Percentiles rank a stretch among this genome's conserved stretches.
Conservation (phyloP, 768 basidiomycete species). For the Suillus placidus region DNA sequence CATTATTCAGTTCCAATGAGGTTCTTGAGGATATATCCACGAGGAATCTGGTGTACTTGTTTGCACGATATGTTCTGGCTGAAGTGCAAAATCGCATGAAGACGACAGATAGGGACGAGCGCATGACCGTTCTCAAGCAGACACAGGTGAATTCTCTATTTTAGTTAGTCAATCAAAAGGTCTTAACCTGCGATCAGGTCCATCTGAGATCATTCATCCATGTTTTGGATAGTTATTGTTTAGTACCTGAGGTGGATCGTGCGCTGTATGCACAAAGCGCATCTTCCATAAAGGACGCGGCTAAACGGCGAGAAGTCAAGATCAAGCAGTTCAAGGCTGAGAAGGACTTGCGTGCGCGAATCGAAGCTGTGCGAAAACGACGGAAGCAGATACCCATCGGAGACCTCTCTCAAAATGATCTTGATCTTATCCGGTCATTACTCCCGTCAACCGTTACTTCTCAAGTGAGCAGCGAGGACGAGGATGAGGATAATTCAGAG, state of each 20-base stretch:
- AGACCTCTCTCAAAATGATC: conserved; percentile 47
- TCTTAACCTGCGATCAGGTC: conserved; percentile 38
- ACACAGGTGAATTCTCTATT: conserved; percentile 49
- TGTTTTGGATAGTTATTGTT: conserved; percentile 62
- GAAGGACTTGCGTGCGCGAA: conserved; percentile 70
- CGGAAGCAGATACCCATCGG: conserved; percentile 43
- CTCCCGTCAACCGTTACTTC: conserved; percentile 42
- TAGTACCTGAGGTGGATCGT: conserved; percentile 65
- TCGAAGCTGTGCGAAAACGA: conserved; percentile 65
- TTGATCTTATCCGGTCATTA: conserved; percentile 66
- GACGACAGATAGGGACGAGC: conserved; percentile 56
- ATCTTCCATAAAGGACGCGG: conserved; percentile 59
- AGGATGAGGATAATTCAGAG: conserved; percentile 57
- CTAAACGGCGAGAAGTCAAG: conserved; percentile 79
- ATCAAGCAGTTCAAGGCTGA: conserved; percentile 89
- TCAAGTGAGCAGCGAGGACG: conserved; percentile 30
- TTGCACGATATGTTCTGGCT: conserved; percentile 67
- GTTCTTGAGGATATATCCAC: conserved; percentile 81
- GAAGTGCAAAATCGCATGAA: conserved; percentile 65
- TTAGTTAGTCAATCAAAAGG: background rate
- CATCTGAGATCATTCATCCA: conserved; percentile 50
- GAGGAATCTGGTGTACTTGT: conserved; percentile 71
- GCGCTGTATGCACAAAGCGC: conserved; percentile 53
- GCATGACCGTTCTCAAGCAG: conserved; percentile 56
- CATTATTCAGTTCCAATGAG: conserved; percentile 85